Base-by-base conservation (phyloP, 352 stramenopile species). In the Globisporangium nagaii region DNA sequence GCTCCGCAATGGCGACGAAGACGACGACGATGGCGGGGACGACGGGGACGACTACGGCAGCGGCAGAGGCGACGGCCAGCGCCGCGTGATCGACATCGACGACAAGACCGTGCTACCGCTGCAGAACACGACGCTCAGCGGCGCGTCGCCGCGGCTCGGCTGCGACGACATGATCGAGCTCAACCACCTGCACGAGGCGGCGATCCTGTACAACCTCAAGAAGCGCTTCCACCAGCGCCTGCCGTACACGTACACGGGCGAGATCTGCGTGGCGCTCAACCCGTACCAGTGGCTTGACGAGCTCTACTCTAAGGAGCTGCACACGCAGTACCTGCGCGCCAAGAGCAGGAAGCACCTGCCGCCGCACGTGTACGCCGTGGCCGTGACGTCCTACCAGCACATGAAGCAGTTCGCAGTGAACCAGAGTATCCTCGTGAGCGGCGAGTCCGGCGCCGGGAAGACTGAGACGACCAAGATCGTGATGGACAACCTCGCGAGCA, bases 231-330 rank as follows among this genome's bases (percentile, higher is more conserved):
- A 77, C 42, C 60, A 66, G 15, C 70, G 75, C 17, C 73, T 85
- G 65, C 95, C 95, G 8, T 99, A 99, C 71, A 98, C 95, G 15
- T 96, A 95, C 58, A 97, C 96, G 2, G 94, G 94, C 13, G 90
- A 98, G 50, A 98, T 98, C 63, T 90, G 97, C 56, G 77, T 99
- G n/a, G 95, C 96, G 0, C 77, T 98, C 35, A 99, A 99, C 71
- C 96, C 95, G 44, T 98, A 98, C 62, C 86, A 91, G 47, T 95
- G 87, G 84, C 67, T 95, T 15, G 69, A 84, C 12, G 75, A 89
- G 39, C 66, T 95, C 35, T 97, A 97, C 62, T 66, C 62, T 7
- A 60, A 74, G 3, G 72, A 88, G 22, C 67, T 86, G 27, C 73
- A 90, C 41, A 52, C 65, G 25, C 67, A 84, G 57, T 97, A 97